Conservation (phyloP, 2,329 filamentous ascomycete species). For the Capronia americana region DNA sequence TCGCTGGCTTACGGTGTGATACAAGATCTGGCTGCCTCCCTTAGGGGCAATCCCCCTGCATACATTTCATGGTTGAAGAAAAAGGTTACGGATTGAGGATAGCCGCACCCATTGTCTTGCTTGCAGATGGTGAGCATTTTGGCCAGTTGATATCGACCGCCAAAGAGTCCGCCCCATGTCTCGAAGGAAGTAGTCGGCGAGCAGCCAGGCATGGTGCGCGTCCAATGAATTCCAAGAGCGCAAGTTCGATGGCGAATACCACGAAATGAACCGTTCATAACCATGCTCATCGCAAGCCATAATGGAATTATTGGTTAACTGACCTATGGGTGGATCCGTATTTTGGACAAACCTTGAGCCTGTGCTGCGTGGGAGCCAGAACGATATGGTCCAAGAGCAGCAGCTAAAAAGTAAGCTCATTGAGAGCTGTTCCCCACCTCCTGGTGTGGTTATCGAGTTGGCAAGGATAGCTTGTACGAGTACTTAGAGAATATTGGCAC, state of each 20-base stretch:
- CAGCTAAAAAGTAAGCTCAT: not conserved
- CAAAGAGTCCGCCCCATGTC: not conserved
- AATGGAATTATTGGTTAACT: not conserved
- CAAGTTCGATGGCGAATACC: not conserved
- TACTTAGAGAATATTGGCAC: not conserved
- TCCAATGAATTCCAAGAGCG: not conserved
- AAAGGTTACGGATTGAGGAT: constrained; percentile 12
- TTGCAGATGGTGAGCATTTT: not conserved
- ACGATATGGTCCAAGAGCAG: not conserved
- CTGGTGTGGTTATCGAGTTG: not conserved
- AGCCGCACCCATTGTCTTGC: not conserved
- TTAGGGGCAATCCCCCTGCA: constrained; percentile 67
- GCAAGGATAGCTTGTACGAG: not conserved
- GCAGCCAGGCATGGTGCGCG: not conserved
- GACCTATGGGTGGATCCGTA: not conserved
- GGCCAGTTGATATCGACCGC: not conserved
- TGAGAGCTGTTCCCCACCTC: not conserved
- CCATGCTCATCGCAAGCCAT: not conserved
- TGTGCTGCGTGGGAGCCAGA: not conserved
- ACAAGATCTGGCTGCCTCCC: constrained; percentile 75
- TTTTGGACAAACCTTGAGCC: not conserved
- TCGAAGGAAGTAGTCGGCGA: not conserved
- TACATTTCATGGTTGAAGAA: constrained; percentile 71
- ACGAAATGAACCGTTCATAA: not conserved
- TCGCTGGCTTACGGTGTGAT: constrained; percentile 79